Base-by-base conservation (phyloP, 306 rosid genomes). In the Leucaena leucocephala region DNA sequence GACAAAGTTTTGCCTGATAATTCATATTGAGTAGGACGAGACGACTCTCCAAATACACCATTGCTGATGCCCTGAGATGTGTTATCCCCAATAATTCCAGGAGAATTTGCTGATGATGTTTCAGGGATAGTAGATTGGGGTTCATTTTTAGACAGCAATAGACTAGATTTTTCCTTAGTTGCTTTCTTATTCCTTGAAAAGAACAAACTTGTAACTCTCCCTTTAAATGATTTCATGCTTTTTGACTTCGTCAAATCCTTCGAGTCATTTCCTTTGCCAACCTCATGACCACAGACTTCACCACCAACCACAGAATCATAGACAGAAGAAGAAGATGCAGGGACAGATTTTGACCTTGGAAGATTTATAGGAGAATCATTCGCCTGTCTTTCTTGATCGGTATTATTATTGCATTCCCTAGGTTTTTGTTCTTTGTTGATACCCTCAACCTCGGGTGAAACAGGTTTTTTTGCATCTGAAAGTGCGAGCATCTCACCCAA, bases 401-500 rank as follows among this genome's bases (percentile, higher is more conserved):
- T 76, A 71, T 85, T 87, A 74, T 78, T 68, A 42, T 61, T 73
- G 86, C 84, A 83, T 75, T 81, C 93, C 61, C 83, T 76, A 72
- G 72, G 79, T 66, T 90, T 92, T 75, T 77, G 89, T 35, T 88
- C 91, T 69, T 83, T 87, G 75, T 70, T 69, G 63, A 36, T 1
- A 81, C 42, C 67, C 75, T 81, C 85, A 84, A 76, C 82, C 76
- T 77, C 86, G 78, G 85, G 69, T 72, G 83, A 74, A 12, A 50
- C 69, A 8, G 86, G 67, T 79, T 89, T 96, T 89, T 89, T 96
- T 59, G 65, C 42, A 77, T 89, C 90, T 8, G 90, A 84, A 76
- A 96, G 93, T 49, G 97, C 91, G 52, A 96, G 99, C 99, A 96
- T 91, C 81, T 96, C 99, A 45, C 98, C 98, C 82, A 96, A 83